A percentile compares a stretch with the other conserved stretches of the same genome.
Conservation (phyloP, 1,284 basidiomycete species). For the Jaminaea rosea region DNA sequence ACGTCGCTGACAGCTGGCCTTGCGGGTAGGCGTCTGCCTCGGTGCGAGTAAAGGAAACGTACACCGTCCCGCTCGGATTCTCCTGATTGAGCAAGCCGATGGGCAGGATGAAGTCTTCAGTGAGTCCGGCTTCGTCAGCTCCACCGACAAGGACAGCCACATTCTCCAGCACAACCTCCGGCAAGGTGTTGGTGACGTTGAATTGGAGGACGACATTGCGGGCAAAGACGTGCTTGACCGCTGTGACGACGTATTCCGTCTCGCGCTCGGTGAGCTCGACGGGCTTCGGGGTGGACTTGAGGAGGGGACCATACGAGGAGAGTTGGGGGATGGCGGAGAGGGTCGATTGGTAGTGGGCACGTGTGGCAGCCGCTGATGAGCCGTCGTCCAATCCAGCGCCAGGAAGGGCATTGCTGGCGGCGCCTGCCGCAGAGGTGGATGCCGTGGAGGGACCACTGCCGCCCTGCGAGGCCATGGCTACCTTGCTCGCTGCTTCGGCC, state of each 20-base stretch:
- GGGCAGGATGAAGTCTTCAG: conserved; percentile 92
- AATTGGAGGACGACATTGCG: conserved; percentile 84
- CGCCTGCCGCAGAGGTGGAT: conserved; percentile 19
- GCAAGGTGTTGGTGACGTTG: conserved; percentile 95
- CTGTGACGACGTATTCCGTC: conserved; percentile 94
- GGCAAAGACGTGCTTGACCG: conserved; percentile 93
- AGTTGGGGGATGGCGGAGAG: conserved; percentile 80
- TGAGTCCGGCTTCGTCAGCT: conserved; percentile 65
- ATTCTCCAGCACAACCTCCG: conserved; percentile 92
- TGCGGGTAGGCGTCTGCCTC: conserved; percentile 63
- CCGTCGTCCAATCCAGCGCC: conserved; percentile 3
- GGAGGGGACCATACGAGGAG: conserved; percentile 70
- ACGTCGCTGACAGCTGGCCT: conserved; percentile 80
- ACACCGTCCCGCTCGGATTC: conserved; percentile 70
- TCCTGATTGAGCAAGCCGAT: conserved; percentile 56
- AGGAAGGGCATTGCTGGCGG: conserved; percentile 8
- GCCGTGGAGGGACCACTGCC: conserved; percentile 14
- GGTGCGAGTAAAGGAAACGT: conserved; percentile 86
- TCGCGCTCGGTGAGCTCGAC: conserved; percentile 86
- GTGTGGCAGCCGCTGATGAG: conserved; percentile 47
- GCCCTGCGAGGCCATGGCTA: conserved; percentile 39
- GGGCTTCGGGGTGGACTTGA: conserved; percentile 75
- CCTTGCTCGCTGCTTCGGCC: conserved; percentile 33
- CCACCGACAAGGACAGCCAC: conserved; percentile 75
- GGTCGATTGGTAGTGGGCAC: conserved; percentile 68